A percentile compares a stretch with the other conserved stretches of the same genome.
phyloP scores from a whole-genome alignment of 495 filamentous ascomycete species.

The Aspergillus conjunctus region DNA sequence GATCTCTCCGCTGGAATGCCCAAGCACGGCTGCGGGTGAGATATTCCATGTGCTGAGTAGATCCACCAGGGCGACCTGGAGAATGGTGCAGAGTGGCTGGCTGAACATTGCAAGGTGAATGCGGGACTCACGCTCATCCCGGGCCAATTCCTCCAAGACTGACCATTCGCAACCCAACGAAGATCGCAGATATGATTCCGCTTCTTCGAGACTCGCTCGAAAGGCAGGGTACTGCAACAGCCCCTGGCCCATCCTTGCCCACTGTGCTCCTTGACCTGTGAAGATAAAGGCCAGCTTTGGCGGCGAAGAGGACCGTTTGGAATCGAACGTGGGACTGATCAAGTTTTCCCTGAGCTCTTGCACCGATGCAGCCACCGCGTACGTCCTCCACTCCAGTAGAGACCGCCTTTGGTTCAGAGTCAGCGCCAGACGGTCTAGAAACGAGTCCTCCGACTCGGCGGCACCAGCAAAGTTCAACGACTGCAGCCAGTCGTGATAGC shows the following conservation, averaged over 20 bases:
- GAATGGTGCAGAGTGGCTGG: constrained; percentile 46
- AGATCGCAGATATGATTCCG: constrained; percentile 6
- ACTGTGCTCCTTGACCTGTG: constrained; percentile 47
- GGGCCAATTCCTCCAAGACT: background rate
- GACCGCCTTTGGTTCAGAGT: background rate
- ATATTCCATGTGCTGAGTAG: constrained; percentile 40
- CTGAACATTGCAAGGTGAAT: constrained; percentile 9
- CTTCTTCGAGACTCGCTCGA: constrained; percentile 18
- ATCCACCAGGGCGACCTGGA: constrained; percentile 51
- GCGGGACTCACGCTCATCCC: background rate
- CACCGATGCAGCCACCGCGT: background rate
- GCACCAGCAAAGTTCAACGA: background rate
- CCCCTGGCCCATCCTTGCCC: constrained; percentile 37
- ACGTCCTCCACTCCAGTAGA: background rate
- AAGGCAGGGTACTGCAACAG: constrained; percentile 31
- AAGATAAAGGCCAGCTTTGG: constrained; percentile 35
- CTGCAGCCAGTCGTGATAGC: constrained; percentile 1
- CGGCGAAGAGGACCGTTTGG: background rate
- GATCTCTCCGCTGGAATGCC: constrained; percentile 51
- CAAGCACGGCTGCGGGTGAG: constrained; percentile 32
- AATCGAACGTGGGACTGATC: background rate
- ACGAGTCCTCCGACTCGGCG: background rate
- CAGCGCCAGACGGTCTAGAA: background rate
- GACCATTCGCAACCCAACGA: constrained; percentile 3
- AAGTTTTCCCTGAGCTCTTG: background rate